phyloP scores from a whole-genome alignment of 345 rosid genomes.

The Euphorbia peplus region DNA sequence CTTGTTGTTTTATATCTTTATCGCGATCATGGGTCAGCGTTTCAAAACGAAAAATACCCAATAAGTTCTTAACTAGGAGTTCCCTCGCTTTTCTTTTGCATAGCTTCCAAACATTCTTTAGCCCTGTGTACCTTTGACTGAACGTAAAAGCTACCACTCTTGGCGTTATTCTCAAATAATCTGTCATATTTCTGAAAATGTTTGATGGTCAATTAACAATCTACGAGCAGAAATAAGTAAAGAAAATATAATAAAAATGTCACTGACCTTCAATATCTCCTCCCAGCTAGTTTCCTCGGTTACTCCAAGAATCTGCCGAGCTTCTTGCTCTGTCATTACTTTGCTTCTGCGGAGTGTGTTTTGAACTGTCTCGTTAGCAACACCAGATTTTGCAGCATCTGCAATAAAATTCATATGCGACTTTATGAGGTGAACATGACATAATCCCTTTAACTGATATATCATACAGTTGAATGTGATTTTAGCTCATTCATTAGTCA shows the following conservation, averaged over 20 bases:
- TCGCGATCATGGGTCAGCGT: not conserved
- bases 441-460: not conserved
- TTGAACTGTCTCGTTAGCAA: slow-evolving; percentile 76
- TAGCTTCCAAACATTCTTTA: slow-evolving; percentile 76
- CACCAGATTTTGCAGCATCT: slow-evolving; percentile 86
- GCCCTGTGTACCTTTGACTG: slow-evolving; percentile 95
- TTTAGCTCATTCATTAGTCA: not conserved
- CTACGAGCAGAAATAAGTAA: not conserved
- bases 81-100: slow-evolving; percentile 44
- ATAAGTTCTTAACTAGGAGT: slow-evolving; percentile 36
- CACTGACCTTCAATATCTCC: slow-evolving; percentile 62
- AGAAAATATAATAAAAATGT: not conserved
- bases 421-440: not conserved
- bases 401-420: slow-evolving; percentile 11
- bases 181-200: slow-evolving; percentile 61
- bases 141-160: slow-evolving; percentile 84
- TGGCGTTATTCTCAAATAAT: slow-evolving; percentile 71
- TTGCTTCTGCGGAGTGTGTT: slow-evolving; percentile 58
- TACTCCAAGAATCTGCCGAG: slow-evolving; percentile 87
- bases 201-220: not conserved
- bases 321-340: slow-evolving; percentile 76
- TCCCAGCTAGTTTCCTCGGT: slow-evolving; percentile 68
- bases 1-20: no score
- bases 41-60: not conserved
- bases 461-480: not conserved